Evolutionary conservation across 2,329 filamentous ascomycete genomes (phyloP), one percentile per base, ranked within the genome.

Genomic region (Aspergillus sojae): DNA sequence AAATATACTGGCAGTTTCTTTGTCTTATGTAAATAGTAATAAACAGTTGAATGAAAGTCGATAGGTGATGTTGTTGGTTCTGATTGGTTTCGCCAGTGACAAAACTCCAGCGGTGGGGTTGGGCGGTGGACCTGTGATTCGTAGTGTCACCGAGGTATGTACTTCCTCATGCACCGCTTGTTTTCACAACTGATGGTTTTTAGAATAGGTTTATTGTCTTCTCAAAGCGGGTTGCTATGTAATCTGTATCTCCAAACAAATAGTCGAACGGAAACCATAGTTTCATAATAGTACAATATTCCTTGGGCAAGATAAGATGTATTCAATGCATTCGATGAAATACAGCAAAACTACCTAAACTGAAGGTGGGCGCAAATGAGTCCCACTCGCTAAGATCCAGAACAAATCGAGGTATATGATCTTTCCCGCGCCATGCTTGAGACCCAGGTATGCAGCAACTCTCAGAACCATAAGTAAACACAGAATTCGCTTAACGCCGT

Each of bases 371-470:
- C 7, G 10, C 14, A 45, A 14, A 16, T 12, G 12, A 30, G 7
- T 26, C 19, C 30, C 26, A 43, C 21, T 54, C n/a, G 57, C 36
- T 53, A 54, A 43, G 21, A 60, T 60, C 48, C 58, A 60, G 34
- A 60, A 30, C 26, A 59, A 60, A 52, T 52, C 36, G 28, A 59
- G 48, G 50, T 43, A 52, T 30, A 60, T 52, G 19, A 57, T 58
- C 43, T 62, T 58, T 53, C 34, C 54, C 58, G 60, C 50, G 57
- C 58, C 61, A 59, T 62, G 54, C 36, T 64, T 59, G 60, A 61
- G 52, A 57, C 32, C 54, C 53, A 63, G 63, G 41, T 26, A 61
- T 58, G 36, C 55, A 61, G 55, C 11, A 45, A 56, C 10, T 30
- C n/a, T 45, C 30, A 59, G 53, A 59, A 21, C 19, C 43, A 41